Percentiles rank a stretch among this genome's conserved stretches.
Conservation (phyloP, 192 early-diverging fungal genomes). For the Umbelopsis vinacea region DNA sequence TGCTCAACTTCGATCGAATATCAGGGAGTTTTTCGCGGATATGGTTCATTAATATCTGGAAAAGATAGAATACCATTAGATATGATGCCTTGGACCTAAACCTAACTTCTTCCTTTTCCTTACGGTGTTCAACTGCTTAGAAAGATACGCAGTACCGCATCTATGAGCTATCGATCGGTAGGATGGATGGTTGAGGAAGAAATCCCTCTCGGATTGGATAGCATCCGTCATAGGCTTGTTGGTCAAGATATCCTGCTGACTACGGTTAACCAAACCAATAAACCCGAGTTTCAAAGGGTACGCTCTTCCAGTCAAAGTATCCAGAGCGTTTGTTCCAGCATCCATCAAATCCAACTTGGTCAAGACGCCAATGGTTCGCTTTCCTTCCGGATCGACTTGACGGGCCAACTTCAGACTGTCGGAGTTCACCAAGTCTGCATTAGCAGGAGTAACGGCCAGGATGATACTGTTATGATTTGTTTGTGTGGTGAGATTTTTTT, state of each 20-base stretch:
- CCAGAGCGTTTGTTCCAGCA: conserved; percentile 79
- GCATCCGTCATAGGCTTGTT: conserved; percentile 77
- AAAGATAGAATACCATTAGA: not conserved
- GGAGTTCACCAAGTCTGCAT: conserved; percentile 81
- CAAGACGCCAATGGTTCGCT: conserved; percentile 78
- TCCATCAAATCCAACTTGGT: conserved; percentile 90
- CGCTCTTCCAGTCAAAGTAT: conserved; percentile 76
- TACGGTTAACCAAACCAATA: conserved; percentile 82
- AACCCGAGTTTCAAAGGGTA: conserved; percentile 82
- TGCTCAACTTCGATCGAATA: conserved; percentile 76
- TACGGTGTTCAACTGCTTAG: conserved; percentile 68
- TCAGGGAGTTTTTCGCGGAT: conserved; percentile 81
- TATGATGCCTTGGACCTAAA: not conserved
- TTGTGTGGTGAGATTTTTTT: not conserved
- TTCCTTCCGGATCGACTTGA: conserved; percentile 80
- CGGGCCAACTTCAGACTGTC: conserved; percentile 87
- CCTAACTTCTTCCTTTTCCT: not conserved
- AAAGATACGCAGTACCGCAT: conserved; percentile 74
- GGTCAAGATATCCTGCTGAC: conserved; percentile 77
- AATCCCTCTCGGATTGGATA: conserved; percentile 65
- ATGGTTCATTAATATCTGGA: conserved; percentile 72
- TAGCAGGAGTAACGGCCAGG: conserved; percentile 81
- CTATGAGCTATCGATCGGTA: conserved; percentile 72
- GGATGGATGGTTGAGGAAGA: conserved; percentile 73
- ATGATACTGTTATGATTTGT: conserved; percentile 61